Evolutionary conservation across 1,284 basidiomycete genomes (phyloP), one percentile per base, ranked within the genome.

Genomic region (Grifola frondosa): DNA sequence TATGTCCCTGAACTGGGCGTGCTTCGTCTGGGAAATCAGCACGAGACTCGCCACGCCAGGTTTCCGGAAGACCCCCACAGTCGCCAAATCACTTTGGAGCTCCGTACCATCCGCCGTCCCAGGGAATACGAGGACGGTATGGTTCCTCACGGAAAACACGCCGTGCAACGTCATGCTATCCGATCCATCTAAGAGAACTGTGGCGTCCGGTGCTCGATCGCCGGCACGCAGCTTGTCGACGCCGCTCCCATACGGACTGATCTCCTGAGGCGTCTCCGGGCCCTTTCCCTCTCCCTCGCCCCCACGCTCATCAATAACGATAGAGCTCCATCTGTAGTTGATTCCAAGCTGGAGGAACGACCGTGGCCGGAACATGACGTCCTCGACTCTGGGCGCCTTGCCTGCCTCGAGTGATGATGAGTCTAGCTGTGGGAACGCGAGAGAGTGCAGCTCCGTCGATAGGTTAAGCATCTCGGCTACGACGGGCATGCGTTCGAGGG

Each of bases 141-240:
- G 66, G 13, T 33, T 11, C 12, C 41, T 35, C 5, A 58, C 39
- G 28, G 44, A 46, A 39, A 57, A 53, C 21, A 62, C 49, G 17
- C 53, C 39, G 49, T 60, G 58, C n/a, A 65, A 57, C 3, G 49
- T 56, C 21, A 39, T 43, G 20, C 40, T 26, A 0, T 46, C 48
- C n/a, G 31, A 29, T 11, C 30, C 44, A 12, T 49, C 44, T 19
- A 54, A 30, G 5, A 74, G 60, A 5, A 53, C 63, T 7, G 71
- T 60, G 1, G 73, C 67, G 28, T 74, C 68, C 1, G 73, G 74
- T 11, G 74, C 72, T 24, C 73, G 57, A 46, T 77, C 73, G 0
- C 74, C 75, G 1, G 72, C 73, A n/a, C 65, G 61, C 10, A 51
- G 53, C 7, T 48, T 50, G 4, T 52, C 57, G 1, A 28, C 40